Percentiles rank a stretch among this genome's conserved stretches.
Conservation (phyloP, 352 stramenopile species). For the Globisporangium cystogenes region DNA sequence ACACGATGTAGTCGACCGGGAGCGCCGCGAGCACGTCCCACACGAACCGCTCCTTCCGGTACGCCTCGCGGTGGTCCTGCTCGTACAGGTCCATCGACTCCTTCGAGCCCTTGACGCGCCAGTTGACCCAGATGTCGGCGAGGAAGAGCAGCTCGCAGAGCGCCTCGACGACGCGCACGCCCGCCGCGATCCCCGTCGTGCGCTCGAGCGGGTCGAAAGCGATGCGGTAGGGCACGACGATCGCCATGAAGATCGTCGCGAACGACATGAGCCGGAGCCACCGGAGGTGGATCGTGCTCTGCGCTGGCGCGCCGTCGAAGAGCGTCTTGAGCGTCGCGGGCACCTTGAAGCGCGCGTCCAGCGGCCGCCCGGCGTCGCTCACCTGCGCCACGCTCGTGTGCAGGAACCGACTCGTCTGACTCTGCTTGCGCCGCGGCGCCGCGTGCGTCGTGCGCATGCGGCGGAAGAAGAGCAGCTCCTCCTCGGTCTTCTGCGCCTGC, state of each 20-base stretch:
- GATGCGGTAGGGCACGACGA: slow-evolving; percentile 49
- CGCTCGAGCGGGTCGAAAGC: slow-evolving; percentile 29
- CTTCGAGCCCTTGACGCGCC: slow-evolving; percentile 38
- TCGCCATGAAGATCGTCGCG: slow-evolving; percentile 32
- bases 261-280: slow-evolving; percentile 31
- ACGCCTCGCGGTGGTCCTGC: slow-evolving; percentile 27
- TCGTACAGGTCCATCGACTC: slow-evolving; percentile 52
- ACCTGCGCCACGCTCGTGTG: slow-evolving; percentile 8
- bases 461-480: slow-evolving; percentile 27
- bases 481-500: slow-evolving; percentile 27
- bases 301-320: slow-evolving; percentile 23
- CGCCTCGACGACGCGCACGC: slow-evolving; percentile 16
- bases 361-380: not conserved
- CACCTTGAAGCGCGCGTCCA: not conserved
- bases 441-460: slow-evolving; percentile 26
- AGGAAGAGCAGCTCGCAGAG: slow-evolving; percentile 40
- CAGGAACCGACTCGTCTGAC: slow-evolving; percentile 8
- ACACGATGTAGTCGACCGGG: slow-evolving; percentile 47
- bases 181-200: slow-evolving; percentile 3
- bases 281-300: slow-evolving; percentile 35
- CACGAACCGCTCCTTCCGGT: slow-evolving; percentile 26
- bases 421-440: slow-evolving; percentile 9
- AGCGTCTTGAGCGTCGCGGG: slow-evolving; percentile 21
- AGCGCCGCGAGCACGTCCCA: slow-evolving; percentile 39
- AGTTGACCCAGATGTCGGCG: slow-evolving; percentile 52